Conservation (phyloP, 1,284 basidiomycete genomes). For the Pseudozyma sp. region DNA sequence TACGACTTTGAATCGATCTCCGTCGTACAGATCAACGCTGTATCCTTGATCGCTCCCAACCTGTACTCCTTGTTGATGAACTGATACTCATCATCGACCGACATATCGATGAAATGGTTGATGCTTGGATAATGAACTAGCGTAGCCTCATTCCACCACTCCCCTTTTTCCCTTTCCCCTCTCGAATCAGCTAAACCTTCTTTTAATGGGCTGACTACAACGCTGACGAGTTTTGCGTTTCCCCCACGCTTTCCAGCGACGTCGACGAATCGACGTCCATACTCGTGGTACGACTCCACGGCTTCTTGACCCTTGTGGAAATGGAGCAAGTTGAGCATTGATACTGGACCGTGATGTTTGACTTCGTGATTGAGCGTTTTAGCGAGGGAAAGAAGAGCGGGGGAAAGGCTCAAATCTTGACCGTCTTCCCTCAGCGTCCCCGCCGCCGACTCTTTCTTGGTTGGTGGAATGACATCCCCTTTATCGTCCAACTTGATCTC, state of each 20-base stretch:
- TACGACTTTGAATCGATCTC: slow-evolving; percentile 30
- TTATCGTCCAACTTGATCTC: slow-evolving; percentile 25
- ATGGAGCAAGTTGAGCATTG: slow-evolving; percentile 54
- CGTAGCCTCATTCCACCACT: slow-evolving; percentile 54
- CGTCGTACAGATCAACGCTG: slow-evolving; percentile 45
- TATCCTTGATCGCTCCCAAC: slow-evolving; percentile 44
- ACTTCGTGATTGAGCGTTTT: slow-evolving; percentile 25
- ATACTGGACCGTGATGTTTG: slow-evolving; percentile 30
- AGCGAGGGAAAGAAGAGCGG: slow-evolving; percentile 34
- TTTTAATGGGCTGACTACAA: slow-evolving; percentile 37
- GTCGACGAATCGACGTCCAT: slow-evolving; percentile 40
- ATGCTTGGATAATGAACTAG: slow-evolving; percentile 52
- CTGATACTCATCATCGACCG: slow-evolving; percentile 50
- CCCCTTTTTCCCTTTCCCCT: slow-evolving; percentile 12
- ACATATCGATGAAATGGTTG: slow-evolving; percentile 56
- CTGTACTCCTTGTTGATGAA: slow-evolving; percentile 44
- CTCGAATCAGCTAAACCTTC: slow-evolving; percentile 19
- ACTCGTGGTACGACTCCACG: slow-evolving; percentile 43
- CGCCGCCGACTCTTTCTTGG: not conserved
- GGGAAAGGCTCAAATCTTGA: slow-evolving; percentile 45
- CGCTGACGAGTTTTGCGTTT: slow-evolving; percentile 51
- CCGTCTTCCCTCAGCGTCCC: slow-evolving; percentile 15
- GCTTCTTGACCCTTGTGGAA: slow-evolving; percentile 29
- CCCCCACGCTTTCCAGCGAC: slow-evolving; percentile 46
- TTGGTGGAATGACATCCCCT: slow-evolving; percentile 22